Base-by-base conservation (phyloP, 2,329 filamentous ascomycete species). In the Teratosphaeria destructans region DNA sequence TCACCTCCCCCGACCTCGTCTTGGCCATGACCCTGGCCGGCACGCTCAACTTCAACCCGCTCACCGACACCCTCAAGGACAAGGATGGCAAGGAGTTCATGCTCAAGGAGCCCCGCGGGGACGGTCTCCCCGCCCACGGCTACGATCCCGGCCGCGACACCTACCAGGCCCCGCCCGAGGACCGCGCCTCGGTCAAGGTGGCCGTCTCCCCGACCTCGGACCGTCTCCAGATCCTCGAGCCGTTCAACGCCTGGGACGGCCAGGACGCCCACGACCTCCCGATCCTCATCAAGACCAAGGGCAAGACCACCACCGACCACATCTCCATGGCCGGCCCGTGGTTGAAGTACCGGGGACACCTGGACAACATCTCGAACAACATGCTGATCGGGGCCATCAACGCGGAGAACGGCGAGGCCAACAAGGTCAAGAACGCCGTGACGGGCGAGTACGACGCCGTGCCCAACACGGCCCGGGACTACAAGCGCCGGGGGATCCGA, bases 341-440 rank as follows among this genome's bases (percentile, higher is more conserved):
- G 92, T 82, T 97, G 76, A 96, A 96, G 84, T 97, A 96, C 85
- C 90, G 93, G 84, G 93, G 93, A 64, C 93, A 97, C 76, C 83
- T 97, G 72, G 93, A 96, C 85, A 97, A 97, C 85, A 96, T 97
- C 80, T 96, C 92, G 74, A 96, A 97, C 86, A 97, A 97, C 85
- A 95, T 96, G 90, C 79, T 97, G 76, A 96, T 97, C 70, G 93
- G 93, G 80, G 94, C 94, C 72, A 90, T 91, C 80, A 99, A 96
- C 80, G 86, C 88, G 71, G 92, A 89, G 73, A 99, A 97, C 79
- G 90, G 87, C 62, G 90, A 97, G 82, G 92, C 91, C 71, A 99
- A 99, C 86, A 96, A 95, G 83, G 81, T 99, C 77, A 88, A 90
- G 83, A 96, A 99, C 85, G 79, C 84, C 78, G 86, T 88, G 71